Conservation (phyloP, 2,329 filamentous ascomycete species). For the Xylaria sp. region DNA sequence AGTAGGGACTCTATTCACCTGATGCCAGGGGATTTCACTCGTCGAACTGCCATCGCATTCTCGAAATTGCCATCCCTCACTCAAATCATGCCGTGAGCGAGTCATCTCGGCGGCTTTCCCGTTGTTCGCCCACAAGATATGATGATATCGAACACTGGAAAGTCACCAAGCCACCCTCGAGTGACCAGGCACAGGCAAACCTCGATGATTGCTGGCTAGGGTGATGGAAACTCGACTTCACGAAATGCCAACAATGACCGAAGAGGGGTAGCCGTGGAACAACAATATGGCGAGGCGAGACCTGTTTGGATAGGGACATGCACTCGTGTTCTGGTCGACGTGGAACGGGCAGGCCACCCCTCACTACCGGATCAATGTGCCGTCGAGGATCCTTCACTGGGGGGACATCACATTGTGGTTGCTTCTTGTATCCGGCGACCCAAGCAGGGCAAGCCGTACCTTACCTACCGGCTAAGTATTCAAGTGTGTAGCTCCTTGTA, state of each 20-base stretch:
- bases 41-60: constrained; percentile 11
- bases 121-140: background rate
- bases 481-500: too few relatives aligned
- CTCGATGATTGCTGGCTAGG: too few relatives aligned
- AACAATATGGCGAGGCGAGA: background rate
- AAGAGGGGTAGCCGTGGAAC: constrained; percentile 20
- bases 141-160: background rate
- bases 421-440: too few relatives aligned
- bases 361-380: background rate
- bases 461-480: too few relatives aligned
- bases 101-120: constrained; percentile 5
- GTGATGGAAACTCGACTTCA: background rate
- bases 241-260: background rate
- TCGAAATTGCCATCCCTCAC: constrained; percentile 21
- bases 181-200: too few relatives aligned
- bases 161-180: background rate
- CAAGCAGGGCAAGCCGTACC: too few relatives aligned
- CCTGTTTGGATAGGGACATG: constrained; percentile 6
- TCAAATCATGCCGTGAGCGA: constrained; percentile 13
- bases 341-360: background rate
- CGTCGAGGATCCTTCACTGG: background rate
- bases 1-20: constrained; percentile 44
- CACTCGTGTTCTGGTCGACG: background rate
- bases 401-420: background rate
- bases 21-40: constrained; percentile 40